Evolutionary conservation across 805 yeast genomes (phyloP).

Genomic region (Kuraishia borneana): DNA sequence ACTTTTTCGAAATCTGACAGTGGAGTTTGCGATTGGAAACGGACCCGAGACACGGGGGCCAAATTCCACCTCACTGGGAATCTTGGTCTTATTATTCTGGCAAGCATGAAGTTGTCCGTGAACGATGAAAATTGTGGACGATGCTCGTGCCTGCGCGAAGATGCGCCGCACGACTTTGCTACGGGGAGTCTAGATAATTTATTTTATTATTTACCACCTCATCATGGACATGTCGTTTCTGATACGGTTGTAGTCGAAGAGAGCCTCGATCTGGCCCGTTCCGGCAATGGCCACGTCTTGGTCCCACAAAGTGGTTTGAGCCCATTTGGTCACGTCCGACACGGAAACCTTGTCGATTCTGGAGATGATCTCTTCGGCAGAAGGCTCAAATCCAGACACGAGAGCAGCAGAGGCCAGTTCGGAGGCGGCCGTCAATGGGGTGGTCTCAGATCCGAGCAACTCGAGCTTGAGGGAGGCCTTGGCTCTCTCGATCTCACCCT

Average conservation of each 20-base stretch:
- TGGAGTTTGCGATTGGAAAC: too few species aligned
- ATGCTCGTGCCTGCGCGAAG: too few species aligned
- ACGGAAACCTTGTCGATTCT: constrained; percentile 54
- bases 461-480: constrained; percentile 60
- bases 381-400: constrained; percentile 50
- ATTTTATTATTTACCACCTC: constrained; percentile 69
- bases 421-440: constrained; percentile 37
- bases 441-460: constrained; percentile 33
- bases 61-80: too few species aligned
- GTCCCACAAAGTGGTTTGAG: constrained; percentile 68
- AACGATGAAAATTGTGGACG: too few species aligned
- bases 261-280: constrained; percentile 77
- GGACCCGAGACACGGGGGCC: too few species aligned
- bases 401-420: constrained; percentile 51
- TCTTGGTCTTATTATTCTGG: too few species aligned
- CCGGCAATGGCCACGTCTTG: constrained; percentile 76
- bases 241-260: constrained; percentile 75
- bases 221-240: constrained; percentile 85
- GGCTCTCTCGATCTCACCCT: constrained; percentile 70
- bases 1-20: too few species aligned
- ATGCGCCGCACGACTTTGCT: too few species aligned
- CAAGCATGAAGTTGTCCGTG: too few species aligned
- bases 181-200: too few species aligned
- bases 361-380: constrained; percentile 46
- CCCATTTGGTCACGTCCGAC: constrained; percentile 60